Percentiles rank a stretch among this genome's conserved stretches.
phyloP scores from a whole-genome alignment of 495 filamentous ascomycete species.

The Aspergillus affinis region DNA sequence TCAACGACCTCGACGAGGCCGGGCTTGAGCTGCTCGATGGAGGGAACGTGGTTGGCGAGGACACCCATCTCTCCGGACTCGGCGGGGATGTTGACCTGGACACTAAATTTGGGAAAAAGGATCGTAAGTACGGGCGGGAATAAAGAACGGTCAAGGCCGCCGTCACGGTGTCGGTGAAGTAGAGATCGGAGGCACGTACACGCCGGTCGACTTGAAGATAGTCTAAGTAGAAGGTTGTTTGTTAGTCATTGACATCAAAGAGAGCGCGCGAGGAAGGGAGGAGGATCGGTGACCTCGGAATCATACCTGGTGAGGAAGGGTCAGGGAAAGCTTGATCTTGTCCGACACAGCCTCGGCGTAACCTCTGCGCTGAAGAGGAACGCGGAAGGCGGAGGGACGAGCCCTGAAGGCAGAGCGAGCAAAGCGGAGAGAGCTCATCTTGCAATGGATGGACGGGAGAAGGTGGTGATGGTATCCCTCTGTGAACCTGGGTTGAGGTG shows the following conservation, averaged over 20 bases:
- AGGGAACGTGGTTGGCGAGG: constrained; percentile 97
- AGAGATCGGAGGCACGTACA: constrained; percentile 52
- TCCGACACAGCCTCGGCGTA: constrained; percentile 94
- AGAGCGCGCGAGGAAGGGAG: constrained; percentile 2
- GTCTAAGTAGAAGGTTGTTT: constrained; percentile 44
- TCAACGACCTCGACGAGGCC: constrained; percentile 94
- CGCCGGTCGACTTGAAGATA: constrained; percentile 74
- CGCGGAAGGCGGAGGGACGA: constrained; percentile 66
- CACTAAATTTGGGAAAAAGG: constrained; percentile 50
- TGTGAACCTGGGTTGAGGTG: constrained; percentile 42
- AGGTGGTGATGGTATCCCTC: constrained; percentile 41
- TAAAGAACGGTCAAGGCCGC: constrained; percentile 12
- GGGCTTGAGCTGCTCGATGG: constrained; percentile 98
- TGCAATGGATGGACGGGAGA: constrained; percentile 40
- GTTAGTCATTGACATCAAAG: constrained; percentile 22
- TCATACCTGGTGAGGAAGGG: constrained; percentile 96
- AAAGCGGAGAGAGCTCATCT: constrained; percentile 90
- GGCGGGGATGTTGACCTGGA: constrained; percentile 98
- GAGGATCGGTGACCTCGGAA: not conserved
- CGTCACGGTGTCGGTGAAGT: not conserved
- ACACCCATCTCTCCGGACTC: constrained; percentile 99
- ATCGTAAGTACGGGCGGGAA: constrained; percentile 35
- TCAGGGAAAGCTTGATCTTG: constrained; percentile 97
- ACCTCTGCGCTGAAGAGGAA: constrained; percentile 74
- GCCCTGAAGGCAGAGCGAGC: constrained; percentile 81